Conservation (phyloP, 257 asterid genomes). For the Nicotiana noctiflora region DNA sequence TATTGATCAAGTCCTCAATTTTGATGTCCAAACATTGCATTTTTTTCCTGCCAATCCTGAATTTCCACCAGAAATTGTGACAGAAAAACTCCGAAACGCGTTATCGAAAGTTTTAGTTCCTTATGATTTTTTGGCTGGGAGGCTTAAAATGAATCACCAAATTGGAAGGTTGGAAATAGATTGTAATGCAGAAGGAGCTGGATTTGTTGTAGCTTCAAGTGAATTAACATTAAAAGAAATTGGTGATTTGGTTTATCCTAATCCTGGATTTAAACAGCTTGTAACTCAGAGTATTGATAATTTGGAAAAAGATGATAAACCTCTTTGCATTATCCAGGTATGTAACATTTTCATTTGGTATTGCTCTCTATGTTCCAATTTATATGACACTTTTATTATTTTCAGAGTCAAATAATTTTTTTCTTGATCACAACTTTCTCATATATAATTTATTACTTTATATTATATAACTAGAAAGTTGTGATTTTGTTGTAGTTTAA, state of each 20-base stretch:
- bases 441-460: no score
- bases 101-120: slow-evolving; percentile 35
- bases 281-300: slow-evolving; percentile 33
- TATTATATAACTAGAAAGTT: no score
- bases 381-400: no score
- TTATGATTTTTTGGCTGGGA: slow-evolving; percentile 65
- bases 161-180: slow-evolving; percentile 55
- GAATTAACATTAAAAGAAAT: slow-evolving; percentile 46
- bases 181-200: slow-evolving; percentile 45
- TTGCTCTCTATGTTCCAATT: no score
- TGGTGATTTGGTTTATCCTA: slow-evolving; percentile 71
- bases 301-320: slow-evolving; percentile 43
- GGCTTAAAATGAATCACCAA: slow-evolving; percentile 36
- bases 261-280: slow-evolving; percentile 72
- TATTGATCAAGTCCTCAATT: slow-evolving; percentile 69
- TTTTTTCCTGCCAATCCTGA: slow-evolving; percentile 51
- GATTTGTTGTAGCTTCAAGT: slow-evolving; percentile 50
- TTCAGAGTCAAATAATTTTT: no score
- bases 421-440: no score
- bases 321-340: slow-evolving; percentile 82
- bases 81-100: slow-evolving; percentile 35
- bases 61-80: slow-evolving; percentile 42
- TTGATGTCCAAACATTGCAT: slow-evolving; percentile 69
- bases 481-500: no score
- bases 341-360: neutral